phyloP scores from a whole-genome alignment of 108 stramenopile species.

The Nitzschia palea region DNA sequence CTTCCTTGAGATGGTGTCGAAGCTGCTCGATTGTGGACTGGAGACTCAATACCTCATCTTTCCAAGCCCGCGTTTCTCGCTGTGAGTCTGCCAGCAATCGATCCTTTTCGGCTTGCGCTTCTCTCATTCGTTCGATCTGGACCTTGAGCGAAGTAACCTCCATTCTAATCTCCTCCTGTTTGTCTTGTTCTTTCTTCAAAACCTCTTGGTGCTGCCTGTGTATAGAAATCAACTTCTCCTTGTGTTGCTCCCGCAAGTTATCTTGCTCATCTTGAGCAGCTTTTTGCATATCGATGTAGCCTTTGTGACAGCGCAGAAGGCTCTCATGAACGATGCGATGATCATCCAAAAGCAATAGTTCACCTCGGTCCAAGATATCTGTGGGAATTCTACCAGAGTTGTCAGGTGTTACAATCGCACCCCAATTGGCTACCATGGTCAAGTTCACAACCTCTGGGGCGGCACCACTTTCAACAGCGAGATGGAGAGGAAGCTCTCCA shows the following conservation, averaged over 20 bases:
- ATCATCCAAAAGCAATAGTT: constrained; percentile 47
- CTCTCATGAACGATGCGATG: constrained; percentile 36
- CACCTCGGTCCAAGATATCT: constrained; percentile 45
- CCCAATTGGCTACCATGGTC: constrained; percentile 58
- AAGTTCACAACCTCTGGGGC: constrained; percentile 71
- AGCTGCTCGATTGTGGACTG: neutral
- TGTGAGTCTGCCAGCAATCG: constrained; percentile 5
- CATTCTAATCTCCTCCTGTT: constrained; percentile 12
- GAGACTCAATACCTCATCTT: neutral
- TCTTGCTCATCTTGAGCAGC: constrained; percentile 20
- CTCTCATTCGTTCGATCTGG: constrained; percentile 29
- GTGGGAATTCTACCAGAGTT: constrained; percentile 60
- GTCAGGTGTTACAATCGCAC: constrained; percentile 51
- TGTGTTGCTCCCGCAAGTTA: constrained; percentile 34
- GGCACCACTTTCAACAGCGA: constrained; percentile 82
- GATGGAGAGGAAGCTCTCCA: constrained; percentile 81
- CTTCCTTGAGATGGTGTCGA: constrained; percentile 33
- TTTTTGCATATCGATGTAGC: constrained; percentile 28
- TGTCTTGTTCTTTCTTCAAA: constrained; percentile 30
- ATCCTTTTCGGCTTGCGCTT: neutral
- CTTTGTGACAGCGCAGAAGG: constrained; percentile 27
- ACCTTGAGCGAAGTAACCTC: constrained; percentile 13
- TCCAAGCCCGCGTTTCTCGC: constrained; percentile 2
- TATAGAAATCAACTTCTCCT: constrained; percentile 22
- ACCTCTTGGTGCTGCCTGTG: constrained; percentile 44